A percentile compares a stretch with the other conserved stretches of the same genome.
Conservation (phyloP, 2,329 filamentous ascomycete species). For the Clarireedia sp. region DNA sequence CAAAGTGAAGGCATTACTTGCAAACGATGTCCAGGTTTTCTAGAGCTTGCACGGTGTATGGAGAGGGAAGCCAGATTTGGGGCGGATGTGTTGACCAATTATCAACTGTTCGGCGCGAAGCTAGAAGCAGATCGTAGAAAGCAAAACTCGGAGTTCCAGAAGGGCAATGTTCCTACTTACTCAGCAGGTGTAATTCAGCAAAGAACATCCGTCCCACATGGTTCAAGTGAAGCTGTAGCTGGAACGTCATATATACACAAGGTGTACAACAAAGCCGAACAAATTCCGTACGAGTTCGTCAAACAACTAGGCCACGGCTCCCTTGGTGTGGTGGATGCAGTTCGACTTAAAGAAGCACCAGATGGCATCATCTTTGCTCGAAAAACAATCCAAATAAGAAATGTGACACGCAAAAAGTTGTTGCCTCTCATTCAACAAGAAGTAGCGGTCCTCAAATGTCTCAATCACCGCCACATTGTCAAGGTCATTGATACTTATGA, state of each 20-base stretch:
- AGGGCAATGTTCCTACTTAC: too few species aligned
- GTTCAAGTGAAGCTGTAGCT: neutral
- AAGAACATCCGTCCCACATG: neutral
- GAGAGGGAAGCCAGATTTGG: neutral
- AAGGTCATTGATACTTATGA: constrained; percentile 15
- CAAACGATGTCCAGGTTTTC: neutral
- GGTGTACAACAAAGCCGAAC: constrained; percentile 10
- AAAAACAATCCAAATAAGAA: constrained; percentile 13
- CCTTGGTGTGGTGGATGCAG: constrained; percentile 15
- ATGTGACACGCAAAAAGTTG: constrained; percentile 11
- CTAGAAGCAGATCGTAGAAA: too few species aligned
- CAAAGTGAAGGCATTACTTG: neutral
- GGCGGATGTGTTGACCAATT: neutral
- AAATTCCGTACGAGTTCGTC: constrained; percentile 9
- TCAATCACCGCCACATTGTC: constrained; percentile 14
- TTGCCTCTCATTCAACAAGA: constrained; percentile 16
- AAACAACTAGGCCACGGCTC: constrained; percentile 16
- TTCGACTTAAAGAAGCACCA: neutral
- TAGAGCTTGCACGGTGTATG: neutral
- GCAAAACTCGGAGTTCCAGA: too few species aligned
- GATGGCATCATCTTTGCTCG: constrained; percentile 9
- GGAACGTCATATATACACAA: constrained; percentile 6
- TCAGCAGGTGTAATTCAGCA: too few species aligned
- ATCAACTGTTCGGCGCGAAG: neutral
- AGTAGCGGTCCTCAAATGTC: constrained; percentile 10